Conservation (phyloP, 2,329 filamentous ascomycete species). For the Neocucurbitaria cava region DNA sequence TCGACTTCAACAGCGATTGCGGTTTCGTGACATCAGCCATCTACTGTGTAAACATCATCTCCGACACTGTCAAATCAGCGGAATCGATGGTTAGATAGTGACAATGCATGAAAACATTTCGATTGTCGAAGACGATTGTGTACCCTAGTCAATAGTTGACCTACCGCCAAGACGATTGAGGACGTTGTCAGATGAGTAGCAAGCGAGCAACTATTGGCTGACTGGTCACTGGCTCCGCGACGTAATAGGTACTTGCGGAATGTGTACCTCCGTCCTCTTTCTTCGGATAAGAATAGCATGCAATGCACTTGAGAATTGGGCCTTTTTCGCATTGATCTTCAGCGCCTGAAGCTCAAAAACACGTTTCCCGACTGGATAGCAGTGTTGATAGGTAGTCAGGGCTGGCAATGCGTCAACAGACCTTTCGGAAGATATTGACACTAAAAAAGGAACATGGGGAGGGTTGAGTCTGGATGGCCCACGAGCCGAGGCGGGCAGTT, state of each 20-base stretch:
- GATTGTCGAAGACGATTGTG: neutral
- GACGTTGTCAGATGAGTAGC: neutral
- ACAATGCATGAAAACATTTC: neutral
- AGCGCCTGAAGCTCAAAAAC: neutral
- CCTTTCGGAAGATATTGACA: neutral
- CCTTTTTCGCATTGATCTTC: neutral
- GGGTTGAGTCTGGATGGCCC: conserved; percentile 16
- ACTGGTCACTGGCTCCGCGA: neutral
- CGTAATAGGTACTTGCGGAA: neutral
- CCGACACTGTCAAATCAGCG: neutral
- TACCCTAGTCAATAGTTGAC: neutral
- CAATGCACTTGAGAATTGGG: neutral
- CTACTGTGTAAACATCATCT: neutral
- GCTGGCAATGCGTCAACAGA: neutral
- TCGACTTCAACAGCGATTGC: neutral
- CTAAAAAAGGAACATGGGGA: conserved; percentile 2
- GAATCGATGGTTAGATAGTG: neutral
- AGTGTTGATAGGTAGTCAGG: neutral
- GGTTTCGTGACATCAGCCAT: neutral
- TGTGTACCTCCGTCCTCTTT: neutral
- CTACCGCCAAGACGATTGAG: neutral
- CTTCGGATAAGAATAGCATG: neutral
- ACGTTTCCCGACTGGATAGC: neutral
- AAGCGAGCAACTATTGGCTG: neutral
- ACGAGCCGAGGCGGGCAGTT: conserved; percentile 26